Evolutionary conservation across 2,329 filamentous ascomycete genomes (phyloP).

Genomic region (Periconia sp.): DNA sequence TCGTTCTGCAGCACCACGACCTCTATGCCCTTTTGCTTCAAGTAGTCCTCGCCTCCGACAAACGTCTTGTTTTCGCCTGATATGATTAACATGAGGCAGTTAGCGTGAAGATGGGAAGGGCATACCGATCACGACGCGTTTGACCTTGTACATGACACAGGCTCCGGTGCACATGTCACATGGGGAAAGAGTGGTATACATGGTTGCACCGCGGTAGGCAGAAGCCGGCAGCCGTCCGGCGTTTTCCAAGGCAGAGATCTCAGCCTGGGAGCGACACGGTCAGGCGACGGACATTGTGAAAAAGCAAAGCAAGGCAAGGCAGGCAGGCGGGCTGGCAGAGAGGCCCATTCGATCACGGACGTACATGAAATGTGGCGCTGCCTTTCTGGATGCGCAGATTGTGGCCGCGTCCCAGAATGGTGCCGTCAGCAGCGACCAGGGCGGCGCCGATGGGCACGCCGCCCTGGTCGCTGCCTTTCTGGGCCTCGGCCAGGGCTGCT

Average conservation of each 20-base stretch:
- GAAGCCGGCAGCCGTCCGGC: constrained; percentile 73
- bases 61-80: constrained; percentile 74
- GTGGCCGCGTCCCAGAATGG: constrained; percentile 72
- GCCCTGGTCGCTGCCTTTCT: constrained; percentile 61
- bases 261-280: constrained; percentile 61
- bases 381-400: constrained; percentile 78
- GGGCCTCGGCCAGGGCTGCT: constrained; percentile 64
- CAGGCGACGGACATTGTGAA: constrained; percentile 3
- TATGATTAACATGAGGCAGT: neutral
- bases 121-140: constrained; percentile 72
- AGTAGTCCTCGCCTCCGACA: constrained; percentile 73
- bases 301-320: too few relatives aligned
- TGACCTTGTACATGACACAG: constrained; percentile 76
- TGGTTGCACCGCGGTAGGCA: constrained; percentile 74
- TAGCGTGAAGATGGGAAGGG: neutral
- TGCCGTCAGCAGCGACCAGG: constrained; percentile 72
- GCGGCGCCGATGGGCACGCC: constrained; percentile 65
- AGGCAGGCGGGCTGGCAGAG: too few relatives aligned
- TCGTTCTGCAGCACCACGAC: constrained; percentile 72
- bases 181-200: constrained; percentile 81
- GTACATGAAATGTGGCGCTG: constrained; percentile 73
- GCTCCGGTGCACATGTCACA: constrained; percentile 85
- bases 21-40: constrained; percentile 71
- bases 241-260: constrained; percentile 77
- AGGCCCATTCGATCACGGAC: constrained; percentile 37